phyloP scores from a whole-genome alignment of 495 filamentous ascomycete species.

The Tuber borchii region DNA sequence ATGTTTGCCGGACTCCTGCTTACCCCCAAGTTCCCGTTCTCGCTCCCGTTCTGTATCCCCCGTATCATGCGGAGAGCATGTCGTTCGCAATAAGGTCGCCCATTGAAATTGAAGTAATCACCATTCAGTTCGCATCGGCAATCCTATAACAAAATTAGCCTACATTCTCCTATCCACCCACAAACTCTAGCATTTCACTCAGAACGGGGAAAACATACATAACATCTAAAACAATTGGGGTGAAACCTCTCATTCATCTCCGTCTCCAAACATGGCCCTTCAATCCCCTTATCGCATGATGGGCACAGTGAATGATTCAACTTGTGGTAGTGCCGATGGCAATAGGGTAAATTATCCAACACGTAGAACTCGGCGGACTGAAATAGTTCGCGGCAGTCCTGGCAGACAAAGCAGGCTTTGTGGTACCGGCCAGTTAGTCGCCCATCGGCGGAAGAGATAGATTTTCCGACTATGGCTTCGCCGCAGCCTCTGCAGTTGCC shows the following conservation, averaged over 20 bases:
- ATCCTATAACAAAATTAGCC: conserved; percentile 20
- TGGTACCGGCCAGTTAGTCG: conserved; percentile 91
- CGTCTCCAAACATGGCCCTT: conserved; percentile 91
- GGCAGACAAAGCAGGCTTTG: conserved; percentile 87
- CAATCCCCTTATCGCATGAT: conserved; percentile 75
- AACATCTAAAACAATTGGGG: conserved; percentile 75
- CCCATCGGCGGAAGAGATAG: conserved; percentile 86
- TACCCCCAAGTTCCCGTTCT: conserved; percentile 39
- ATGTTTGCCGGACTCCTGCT: conserved; percentile 43
- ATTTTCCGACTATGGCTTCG: conserved; percentile 76
- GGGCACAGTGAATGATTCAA: conserved; percentile 79
- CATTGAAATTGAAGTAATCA: conserved; percentile 61
- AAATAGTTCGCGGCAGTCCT: conserved; percentile 74
- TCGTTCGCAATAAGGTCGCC: conserved; percentile 69
- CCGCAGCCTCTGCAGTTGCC: conserved; percentile 79
- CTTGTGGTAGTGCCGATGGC: conserved; percentile 86
- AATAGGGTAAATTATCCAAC: conserved; percentile 76
- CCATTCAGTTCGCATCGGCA: conserved; percentile 42
- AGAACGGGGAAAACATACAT: conserved; percentile 48
- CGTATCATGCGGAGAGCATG: conserved; percentile 60
- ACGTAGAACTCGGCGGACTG: conserved; percentile 90
- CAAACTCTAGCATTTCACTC: conserved; percentile 37
- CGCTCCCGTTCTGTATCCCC: conserved; percentile 44
- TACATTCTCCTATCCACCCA: conserved; percentile 48
- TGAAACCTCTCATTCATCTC: conserved; percentile 73